A percentile compares a stretch with the other conserved stretches of the same genome.
Conservation (phyloP, 257 asterid species). For the Solanum appendiculatum region DNA sequence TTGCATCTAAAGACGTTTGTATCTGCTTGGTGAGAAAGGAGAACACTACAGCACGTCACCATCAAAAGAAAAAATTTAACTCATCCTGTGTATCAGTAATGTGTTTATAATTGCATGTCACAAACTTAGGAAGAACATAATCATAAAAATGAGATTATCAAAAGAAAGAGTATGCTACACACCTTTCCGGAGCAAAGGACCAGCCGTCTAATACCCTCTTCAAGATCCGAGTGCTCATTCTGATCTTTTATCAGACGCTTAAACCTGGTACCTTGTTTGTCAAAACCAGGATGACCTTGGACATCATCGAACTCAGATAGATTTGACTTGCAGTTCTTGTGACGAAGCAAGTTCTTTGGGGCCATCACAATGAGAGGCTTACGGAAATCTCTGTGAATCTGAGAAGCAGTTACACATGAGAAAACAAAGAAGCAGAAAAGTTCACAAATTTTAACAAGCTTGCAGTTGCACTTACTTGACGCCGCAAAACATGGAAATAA, state of each 20-base stretch:
- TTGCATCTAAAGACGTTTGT: neutral
- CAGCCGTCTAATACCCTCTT: slow-evolving; percentile 16
- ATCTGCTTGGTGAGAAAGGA: neutral
- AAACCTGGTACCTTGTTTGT: slow-evolving; percentile 21
- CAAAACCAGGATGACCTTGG: slow-evolving; percentile 23
- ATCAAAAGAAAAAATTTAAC: neutral
- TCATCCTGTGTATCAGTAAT: neutral
- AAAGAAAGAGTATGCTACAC: neutral
- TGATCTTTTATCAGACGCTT: slow-evolving; percentile 20
- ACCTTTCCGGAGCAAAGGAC: slow-evolving; percentile 31
- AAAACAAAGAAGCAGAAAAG: neutral
- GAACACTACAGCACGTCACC: neutral
- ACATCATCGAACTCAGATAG: slow-evolving; percentile 21
- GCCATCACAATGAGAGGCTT: slow-evolving; percentile 31
- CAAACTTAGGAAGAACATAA: neutral
- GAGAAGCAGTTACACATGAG: neutral
- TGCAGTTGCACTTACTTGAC: slow-evolving; percentile 60
- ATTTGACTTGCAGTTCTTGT: slow-evolving; percentile 19
- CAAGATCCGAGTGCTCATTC: slow-evolving; percentile 17
- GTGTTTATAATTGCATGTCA: neutral
- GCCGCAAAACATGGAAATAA: slow-evolving; percentile 94
- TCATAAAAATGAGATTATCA: neutral
- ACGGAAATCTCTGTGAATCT: slow-evolving; percentile 13
- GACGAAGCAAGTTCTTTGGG: slow-evolving; percentile 26
- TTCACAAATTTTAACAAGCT: neutral